A percentile compares a stretch with the other conserved stretches of the same genome.
These are phyloP conservation scores for Spatholobus suberectus DNA, from an alignment of 306 rosid species.

Conservation along the genomic window DNA sequence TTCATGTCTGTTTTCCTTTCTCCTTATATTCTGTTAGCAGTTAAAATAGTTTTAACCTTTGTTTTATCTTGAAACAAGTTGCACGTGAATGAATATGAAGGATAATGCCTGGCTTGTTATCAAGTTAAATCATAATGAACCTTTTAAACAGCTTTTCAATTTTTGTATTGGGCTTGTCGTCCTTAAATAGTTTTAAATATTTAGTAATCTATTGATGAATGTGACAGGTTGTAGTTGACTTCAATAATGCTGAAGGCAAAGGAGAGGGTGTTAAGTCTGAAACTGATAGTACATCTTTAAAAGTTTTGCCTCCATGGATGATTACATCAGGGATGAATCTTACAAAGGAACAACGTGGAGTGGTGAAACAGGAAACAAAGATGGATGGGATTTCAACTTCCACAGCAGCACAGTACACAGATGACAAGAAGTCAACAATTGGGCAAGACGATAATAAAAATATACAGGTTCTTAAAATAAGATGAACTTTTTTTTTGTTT, in stretches of 20 bases:
- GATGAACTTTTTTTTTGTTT: slow-evolving; percentile 24
- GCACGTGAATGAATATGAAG: slow-evolving; percentile 24
- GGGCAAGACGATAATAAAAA: slow-evolving; percentile 59
- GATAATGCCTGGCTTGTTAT: not conserved
- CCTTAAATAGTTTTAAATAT: slow-evolving; percentile 14
- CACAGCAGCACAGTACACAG: slow-evolving; percentile 51
- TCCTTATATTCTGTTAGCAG: not conserved
- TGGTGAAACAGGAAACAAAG: slow-evolving; percentile 71
- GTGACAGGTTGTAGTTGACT: slow-evolving; percentile 84
- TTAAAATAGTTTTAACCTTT: not conserved
- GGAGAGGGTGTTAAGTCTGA: slow-evolving; percentile 74
- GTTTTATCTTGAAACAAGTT: not conserved
- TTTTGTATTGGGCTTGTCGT: slow-evolving; percentile 31
- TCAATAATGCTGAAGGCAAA: slow-evolving; percentile 70
- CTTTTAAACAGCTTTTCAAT: not conserved
- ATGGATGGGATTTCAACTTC: slow-evolving; percentile 68
- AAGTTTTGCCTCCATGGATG: slow-evolving; percentile 99
- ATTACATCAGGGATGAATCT: slow-evolving; percentile 90
- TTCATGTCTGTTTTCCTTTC: not conserved
- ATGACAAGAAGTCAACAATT: slow-evolving; percentile 69
- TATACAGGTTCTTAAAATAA: slow-evolving; percentile 60
- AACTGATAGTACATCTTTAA: slow-evolving; percentile 56
- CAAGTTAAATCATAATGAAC: not conserved
- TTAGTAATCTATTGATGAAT: slow-evolving; percentile 34
- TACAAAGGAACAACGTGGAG: slow-evolving; percentile 95